Base-by-base conservation (phyloP, 768 basidiomycete species). In the Suillus placidus region DNA sequence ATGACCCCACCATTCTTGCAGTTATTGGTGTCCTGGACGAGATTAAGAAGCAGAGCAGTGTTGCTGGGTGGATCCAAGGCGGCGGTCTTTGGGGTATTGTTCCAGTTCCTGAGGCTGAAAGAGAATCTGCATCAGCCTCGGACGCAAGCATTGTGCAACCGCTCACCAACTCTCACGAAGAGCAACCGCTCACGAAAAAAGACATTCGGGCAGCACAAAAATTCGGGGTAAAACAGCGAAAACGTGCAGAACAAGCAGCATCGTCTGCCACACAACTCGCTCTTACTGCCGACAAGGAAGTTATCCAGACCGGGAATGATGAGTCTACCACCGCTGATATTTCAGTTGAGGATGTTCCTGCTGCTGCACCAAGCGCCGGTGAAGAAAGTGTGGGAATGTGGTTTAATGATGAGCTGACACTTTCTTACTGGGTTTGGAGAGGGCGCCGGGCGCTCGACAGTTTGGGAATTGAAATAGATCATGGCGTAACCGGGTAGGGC, bases 11-110 rank as follows among this genome's bases (percentile, higher is more conserved):
- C 0, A 79, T 76, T 23, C 81, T 93, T 1, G 89, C 88, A 0
- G 83, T 91, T 13, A 77, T 92, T 16, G 91, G 91, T 9, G 79
- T 92, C 16, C 76, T 93, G 30, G 88, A 91, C 56, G 79, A 77
- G 16, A 67, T 88, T 16, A 88, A 87, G 73, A 61, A 70, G 57
- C 85, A 92, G 75, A 80, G 77, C 63, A 92, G 89, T 68, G 84
- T 92, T 30, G 86, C 89, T 0, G 85, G 82, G 23, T 92, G 91
- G 91, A 80, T 91, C 63, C 81, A 83, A 20, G 69, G 72, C 35
- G 88, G 89, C 2, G 88, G 88, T 0, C 74, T 90, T 14, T 72
- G 66, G 76, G 65, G 56, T 23, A 45, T 49, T 37, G 34, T n/a
- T 26, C 23, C 60, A 18, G 26, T 42, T 32, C 38, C 26, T 30